Evolutionary conservation across 805 yeast genomes (phyloP).

Genomic region (Hemisphaericaspora nanyangensis): DNA sequence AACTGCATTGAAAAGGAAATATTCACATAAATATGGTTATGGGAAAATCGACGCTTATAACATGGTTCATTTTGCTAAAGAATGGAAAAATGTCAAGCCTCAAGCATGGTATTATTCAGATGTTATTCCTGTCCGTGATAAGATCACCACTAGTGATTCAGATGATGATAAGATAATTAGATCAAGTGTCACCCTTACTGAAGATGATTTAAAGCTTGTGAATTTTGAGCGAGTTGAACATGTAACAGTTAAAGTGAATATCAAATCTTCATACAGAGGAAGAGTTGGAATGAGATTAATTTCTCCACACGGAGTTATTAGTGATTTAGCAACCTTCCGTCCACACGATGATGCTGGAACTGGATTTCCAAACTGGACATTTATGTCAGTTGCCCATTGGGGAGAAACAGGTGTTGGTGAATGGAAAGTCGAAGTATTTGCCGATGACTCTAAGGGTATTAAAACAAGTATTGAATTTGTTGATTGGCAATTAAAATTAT

Average conservation of each 20-base stretch:
- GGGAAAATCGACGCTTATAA: slow-evolving; percentile 84
- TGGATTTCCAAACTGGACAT: slow-evolving; percentile 83
- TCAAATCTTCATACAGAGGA: slow-evolving; percentile 66
- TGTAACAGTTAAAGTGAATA: slow-evolving; percentile 74
- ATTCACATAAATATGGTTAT: slow-evolving; percentile 86
- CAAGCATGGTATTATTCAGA: slow-evolving; percentile 76
- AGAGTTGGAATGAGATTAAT: slow-evolving; percentile 56
- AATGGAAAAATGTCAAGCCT: slow-evolving; percentile 85
- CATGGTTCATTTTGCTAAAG: slow-evolving; percentile 66
- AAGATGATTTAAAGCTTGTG: slow-evolving; percentile 46
- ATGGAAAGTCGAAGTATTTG: slow-evolving; percentile 69
- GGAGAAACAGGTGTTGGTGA: slow-evolving; percentile 77
- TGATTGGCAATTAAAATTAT: slow-evolving; percentile 74
- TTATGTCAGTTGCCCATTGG: slow-evolving; percentile 98
- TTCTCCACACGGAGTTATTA: slow-evolving; percentile 73
- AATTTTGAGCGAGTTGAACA: slow-evolving; percentile 80
- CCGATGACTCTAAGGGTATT: slow-evolving; percentile 32
- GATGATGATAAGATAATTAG: slow-evolving; percentile 15
- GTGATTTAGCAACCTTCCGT: slow-evolving; percentile 71
- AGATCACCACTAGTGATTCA: slow-evolving; percentile 11
- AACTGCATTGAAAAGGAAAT: slow-evolving; percentile 62
- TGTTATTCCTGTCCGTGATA: slow-evolving; percentile 28
- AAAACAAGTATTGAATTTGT: slow-evolving; percentile 39
- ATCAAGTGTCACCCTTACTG: slow-evolving; percentile 39
- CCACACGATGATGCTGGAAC: slow-evolving; percentile 47